Evolutionary conservation across 2,329 filamentous ascomycete genomes (phyloP), one percentile per base, ranked within the genome.

Genomic region (Acephala macrosclerotiorum): DNA sequence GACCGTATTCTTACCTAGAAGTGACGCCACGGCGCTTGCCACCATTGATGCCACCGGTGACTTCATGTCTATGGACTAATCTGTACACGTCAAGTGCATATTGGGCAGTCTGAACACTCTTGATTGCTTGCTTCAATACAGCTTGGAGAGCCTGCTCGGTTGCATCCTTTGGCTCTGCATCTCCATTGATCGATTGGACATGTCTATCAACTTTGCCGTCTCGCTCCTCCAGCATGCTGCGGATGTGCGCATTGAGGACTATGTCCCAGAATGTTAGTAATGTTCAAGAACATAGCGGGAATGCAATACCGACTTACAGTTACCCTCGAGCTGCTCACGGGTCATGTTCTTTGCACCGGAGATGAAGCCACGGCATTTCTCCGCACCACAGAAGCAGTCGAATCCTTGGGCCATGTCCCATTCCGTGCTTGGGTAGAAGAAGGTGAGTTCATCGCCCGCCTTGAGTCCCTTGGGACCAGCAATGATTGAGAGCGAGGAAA

Each of bases 351-450:
- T 83, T 14, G 90, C 90, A 18, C 90, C 90, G 51, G 79, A 77
- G 68, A 93, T 91, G 68, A 77, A 81, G 18, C 89, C 89, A 60
- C 83, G 82, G 78, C 90, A 93, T 22, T 80, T 79, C 0, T 80
- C 70, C 4, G 81, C 82, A 67, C 83, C 82, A 75, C 90, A 93
- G 66, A 85, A 80, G 75, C 90, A 93, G 66, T 85, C 79, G 75
- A 93, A 93, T 3, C 88, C 84, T 80, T 92, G 90, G 36, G 87
- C 87, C 90, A 93, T 92, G 73, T 82, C 74, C 89, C 89, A 93
- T 78, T 93, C 90, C 1, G 89, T 92, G 61, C 88, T 91, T 3
- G 90, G 89, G 72, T 93, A 93, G 79, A 92, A 93, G 80, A 92
- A 93, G 75, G 87, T 88, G 56, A 89, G 80, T 74, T 89, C 87